Evolutionary conservation across 176 grass and related monocot genomes (phyloP), one percentile per base, ranked within the genome.

Genomic region (Eremochloa ophiuroides): DNA sequence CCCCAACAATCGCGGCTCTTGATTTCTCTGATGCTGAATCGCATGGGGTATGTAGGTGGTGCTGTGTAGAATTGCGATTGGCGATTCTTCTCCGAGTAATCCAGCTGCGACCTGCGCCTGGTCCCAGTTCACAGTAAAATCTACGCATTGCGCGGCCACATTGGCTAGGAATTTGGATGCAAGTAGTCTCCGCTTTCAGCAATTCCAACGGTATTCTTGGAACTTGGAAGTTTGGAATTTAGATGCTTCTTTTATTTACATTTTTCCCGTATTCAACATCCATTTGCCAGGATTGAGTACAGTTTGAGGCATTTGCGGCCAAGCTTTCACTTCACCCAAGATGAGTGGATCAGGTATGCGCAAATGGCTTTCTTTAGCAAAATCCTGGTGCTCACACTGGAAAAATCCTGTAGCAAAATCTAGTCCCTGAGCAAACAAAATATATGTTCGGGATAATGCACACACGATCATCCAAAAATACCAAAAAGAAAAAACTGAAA

Each of bases 311-410:
- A 79, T 30, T 65, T 46, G 29, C 56, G 9, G 17, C 12, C 30
- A 18, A 65, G 59, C 35, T 68, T 69, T 69, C 35, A 22, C 76
- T 26, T 10, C 10, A 41, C 70, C 17, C 46, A 58, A 83, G 66
- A 88, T 83, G 86, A 88, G 59, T 79, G 74, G 44, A 35, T 72
- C 78, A 77, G 72, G 78, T 70, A 44, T 56, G 17, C 11, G 38
- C 15, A 7, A 73, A 20, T 31, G 10, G 30, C 9, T 25, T 28
- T 37, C 23, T 25, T 4, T 48, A 33, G 27, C 59, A 15, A 33
- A 55, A 23, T 56, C 22, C 53, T 25, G 22, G 22, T 25, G 2
- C 9, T 56, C 8, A 4, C 42, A 13, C 11, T 66, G 10, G 30
- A 29, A 28, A 28, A n/a, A 34, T 62, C 6, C 4, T 0, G 25